These are phyloP conservation scores for Catharanthus roseus DNA, from an alignment of 257 asterid species.

Conservation along the genomic window DNA sequence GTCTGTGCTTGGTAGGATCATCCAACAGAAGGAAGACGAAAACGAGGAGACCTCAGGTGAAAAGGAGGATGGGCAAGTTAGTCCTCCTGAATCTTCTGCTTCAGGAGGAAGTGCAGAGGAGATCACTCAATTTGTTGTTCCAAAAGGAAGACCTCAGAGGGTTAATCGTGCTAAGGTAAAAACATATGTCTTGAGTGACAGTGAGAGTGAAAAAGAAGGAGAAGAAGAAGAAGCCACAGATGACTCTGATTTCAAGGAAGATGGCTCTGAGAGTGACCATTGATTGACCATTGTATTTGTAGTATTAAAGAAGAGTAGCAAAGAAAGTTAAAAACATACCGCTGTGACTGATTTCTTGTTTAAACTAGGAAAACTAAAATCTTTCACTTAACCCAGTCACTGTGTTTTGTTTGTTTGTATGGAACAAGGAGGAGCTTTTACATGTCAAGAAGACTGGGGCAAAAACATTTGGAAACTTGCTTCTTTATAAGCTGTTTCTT, in stretches of 20 bases:
- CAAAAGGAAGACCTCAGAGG: constrained; percentile 55
- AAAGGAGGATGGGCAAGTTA: constrained; percentile 20
- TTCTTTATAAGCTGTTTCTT: no score
- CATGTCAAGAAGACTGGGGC: no score
- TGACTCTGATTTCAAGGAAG: constrained; percentile 44
- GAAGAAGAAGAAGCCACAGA: constrained; percentile 24
- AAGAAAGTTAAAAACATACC: neutral
- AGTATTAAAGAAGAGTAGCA: no score
- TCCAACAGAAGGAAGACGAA: constrained; percentile 20
- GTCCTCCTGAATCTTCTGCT: constrained; percentile 39
- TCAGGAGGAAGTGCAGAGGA: constrained; percentile 42
- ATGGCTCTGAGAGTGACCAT: constrained; percentile 19
- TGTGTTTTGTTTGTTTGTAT: no score
- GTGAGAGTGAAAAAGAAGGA: constrained; percentile 42
- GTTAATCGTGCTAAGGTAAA: constrained; percentile 33
- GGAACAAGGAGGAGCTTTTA: no score
- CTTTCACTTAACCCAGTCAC: no score
- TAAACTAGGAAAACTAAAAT: constrained; percentile 35
- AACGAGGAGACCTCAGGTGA: constrained; percentile 27
- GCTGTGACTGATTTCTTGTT: neutral
- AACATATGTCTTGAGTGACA: constrained; percentile 58
- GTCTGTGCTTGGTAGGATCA: constrained; percentile 46
- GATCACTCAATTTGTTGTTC: constrained; percentile 23
- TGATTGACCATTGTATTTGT: no score
- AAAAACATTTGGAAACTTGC: no score